Evolutionary conservation across 805 yeast species (phyloP).

Genomic region (Huiozyma sinensis): DNA sequence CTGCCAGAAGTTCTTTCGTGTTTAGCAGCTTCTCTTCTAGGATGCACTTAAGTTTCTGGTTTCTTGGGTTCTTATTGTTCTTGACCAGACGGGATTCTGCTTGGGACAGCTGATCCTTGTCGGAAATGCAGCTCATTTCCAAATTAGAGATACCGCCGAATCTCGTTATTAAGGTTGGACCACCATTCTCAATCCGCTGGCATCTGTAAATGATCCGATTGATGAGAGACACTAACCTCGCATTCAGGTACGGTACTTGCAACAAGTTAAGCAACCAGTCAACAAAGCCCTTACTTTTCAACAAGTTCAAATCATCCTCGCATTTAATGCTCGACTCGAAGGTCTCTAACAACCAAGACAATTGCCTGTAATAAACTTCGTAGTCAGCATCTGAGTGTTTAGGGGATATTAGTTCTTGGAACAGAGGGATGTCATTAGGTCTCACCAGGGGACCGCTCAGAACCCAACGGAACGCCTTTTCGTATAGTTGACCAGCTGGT

Average conservation of each 20-base stretch:
- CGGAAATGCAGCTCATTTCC: constrained; percentile 23
- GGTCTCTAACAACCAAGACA: constrained; percentile 53
- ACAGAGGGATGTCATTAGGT: constrained; percentile 36
- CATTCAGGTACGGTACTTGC: constrained; percentile 39
- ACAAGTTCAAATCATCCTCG: constrained; percentile 40
- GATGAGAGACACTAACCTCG: constrained; percentile 33
- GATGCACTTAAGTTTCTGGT: constrained; percentile 26
- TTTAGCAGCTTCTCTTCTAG: constrained; percentile 37
- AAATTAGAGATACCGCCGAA: constrained; percentile 36
- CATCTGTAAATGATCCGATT: constrained; percentile 36
- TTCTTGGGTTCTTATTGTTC: constrained; percentile 11
- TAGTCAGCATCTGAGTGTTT: constrained; percentile 10
- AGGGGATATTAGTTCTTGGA: constrained; percentile 23
- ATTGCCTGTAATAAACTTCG: constrained; percentile 44
- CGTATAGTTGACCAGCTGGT: constrained; percentile 70
- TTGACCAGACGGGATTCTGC: constrained; percentile 3
- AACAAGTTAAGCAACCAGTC: constrained; percentile 56
- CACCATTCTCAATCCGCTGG: constrained; percentile 46
- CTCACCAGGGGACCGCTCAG: constrained; percentile 35
- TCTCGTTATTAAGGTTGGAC: constrained; percentile 47
- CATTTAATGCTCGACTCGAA: constrained; percentile 39
- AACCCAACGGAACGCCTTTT: constrained; percentile 56
- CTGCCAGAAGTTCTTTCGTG: constrained; percentile 14
- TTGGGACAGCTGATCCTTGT: constrained; percentile 7
- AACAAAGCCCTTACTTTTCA: constrained; percentile 44